Conservation (phyloP, 2,329 filamentous ascomycete species). For the Phoma sp. region DNA sequence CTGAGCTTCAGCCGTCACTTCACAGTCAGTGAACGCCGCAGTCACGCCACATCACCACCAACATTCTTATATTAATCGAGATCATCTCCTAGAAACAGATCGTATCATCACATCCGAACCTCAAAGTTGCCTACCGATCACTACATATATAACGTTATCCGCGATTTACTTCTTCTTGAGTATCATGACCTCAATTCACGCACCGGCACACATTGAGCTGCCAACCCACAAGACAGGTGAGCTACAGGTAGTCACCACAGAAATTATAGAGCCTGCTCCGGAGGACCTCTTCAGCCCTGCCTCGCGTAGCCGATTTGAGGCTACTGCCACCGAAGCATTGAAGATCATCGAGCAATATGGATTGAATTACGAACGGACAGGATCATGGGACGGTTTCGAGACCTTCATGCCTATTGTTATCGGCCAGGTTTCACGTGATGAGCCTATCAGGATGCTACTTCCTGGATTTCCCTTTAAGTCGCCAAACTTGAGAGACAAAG, state of each 20-base stretch:
- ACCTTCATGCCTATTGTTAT: conserved; percentile 29
- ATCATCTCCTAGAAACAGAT: not conserved
- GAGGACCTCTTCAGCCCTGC: not conserved
- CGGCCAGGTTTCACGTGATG: conserved; percentile 25
- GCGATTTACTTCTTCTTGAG: not conserved
- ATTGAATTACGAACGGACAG: conserved; percentile 32
- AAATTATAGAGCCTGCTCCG: not conserved
- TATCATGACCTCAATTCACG: conserved; percentile 6
- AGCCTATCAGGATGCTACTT: conserved; percentile 45
- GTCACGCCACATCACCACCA: conserved; percentile 8
- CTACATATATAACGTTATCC: not conserved
- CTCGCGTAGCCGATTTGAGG: not conserved
- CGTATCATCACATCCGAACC: not conserved
- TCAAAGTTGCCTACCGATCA: not conserved
- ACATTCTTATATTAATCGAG: not conserved
- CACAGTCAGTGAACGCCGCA: not conserved
- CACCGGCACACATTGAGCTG: not conserved
- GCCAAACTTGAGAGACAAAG: conserved; percentile 61
- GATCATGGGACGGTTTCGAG: conserved; percentile 31
- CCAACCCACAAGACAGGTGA: not conserved
- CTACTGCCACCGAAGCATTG: conserved; percentile 24
- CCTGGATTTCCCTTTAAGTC: conserved; percentile 69
- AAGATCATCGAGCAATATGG: conserved; percentile 31
- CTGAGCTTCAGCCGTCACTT: conserved; percentile 12
- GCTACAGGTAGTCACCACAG: conserved; percentile 2